Base-by-base conservation (phyloP, 805 yeast species). In the Starmerella stellata region DNA sequence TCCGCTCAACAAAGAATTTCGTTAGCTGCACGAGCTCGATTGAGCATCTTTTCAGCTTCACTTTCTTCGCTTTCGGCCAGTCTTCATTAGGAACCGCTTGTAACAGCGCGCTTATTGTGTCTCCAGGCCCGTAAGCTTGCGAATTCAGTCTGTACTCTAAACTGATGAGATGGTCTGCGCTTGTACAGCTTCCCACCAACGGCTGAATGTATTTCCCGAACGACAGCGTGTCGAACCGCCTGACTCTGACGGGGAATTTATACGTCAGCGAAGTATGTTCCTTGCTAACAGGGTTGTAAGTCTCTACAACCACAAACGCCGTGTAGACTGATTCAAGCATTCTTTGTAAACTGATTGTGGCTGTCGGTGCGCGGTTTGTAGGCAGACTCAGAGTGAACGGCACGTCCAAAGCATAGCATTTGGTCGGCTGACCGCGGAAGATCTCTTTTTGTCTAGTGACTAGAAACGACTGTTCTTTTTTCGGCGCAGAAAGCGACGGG, bases 51-150 rank as follows among this genome's bases (percentile, higher is more conserved):
- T 54, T 52, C n/a, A 62, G 45, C 42, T 55, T 56, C 33, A 60
- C 61, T 39, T 56, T 56, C 33, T 50, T 48, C 5, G 63, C 50
- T 44, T 56, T 54, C n/a, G 53, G 40, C 54, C 58, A 52, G 44
- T 61, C 66, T 3, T 50, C 52, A 37, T 62, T 62, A 13, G 61
- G 57, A n/a, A 41, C 35, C 2, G 60, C 45, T 23, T 49, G 52
- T 35, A 59, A 34, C 30, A 41, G 45, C n/a, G 57, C 52, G 3
- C 44, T 42, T 1, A 62, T 39, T 14, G 39, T 38, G 39, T 62
- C 66, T 8, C 58, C 52, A 3, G 65, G 66, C 3, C 66, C 66
- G 37, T 49, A 60, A 2, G 63, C 58, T 1, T 61, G 46, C 8
- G 50, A 43, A 1, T 60, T 57, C 4, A 59, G 38, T 13, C 54